Evolutionary conservation across 1,284 basidiomycete species (phyloP).

Genomic region (Trametes hirsuta): DNA sequence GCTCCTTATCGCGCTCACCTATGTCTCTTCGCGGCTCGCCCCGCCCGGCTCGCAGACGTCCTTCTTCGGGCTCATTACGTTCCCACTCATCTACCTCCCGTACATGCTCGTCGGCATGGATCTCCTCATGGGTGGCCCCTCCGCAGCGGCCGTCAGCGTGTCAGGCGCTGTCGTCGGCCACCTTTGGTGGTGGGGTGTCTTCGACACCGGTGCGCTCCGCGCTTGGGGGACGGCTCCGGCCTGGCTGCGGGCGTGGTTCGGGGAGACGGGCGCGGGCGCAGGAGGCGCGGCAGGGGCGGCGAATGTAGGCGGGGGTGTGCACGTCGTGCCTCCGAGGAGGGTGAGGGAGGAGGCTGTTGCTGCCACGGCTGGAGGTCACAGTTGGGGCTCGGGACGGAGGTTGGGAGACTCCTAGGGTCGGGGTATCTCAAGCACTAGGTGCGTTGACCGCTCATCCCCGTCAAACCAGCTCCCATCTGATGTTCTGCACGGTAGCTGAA

Average conservation of each 20-base stretch:
- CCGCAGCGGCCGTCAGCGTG: constrained; percentile 56
- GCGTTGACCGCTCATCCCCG: background rate
- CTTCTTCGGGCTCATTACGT: constrained; percentile 72
- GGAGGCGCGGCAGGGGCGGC: constrained; percentile 19
- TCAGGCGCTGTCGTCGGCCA: constrained; percentile 80
- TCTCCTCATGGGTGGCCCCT: constrained; percentile 65
- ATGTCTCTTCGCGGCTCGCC: constrained; percentile 68
- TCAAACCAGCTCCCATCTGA: background rate
- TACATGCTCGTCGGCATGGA: constrained; percentile 78
- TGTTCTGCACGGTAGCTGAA: background rate
- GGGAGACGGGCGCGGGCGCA: constrained; percentile 26
- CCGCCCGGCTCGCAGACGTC: constrained; percentile 69
- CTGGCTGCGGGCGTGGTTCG: constrained; percentile 42
- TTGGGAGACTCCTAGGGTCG: constrained; percentile 33
- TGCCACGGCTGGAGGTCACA: constrained; percentile 35
- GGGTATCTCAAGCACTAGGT: background rate
- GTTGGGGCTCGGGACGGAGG: constrained; percentile 47
- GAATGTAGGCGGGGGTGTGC: constrained; percentile 34
- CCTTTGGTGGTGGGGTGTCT: constrained; percentile 76
- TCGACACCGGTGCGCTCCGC: constrained; percentile 38
- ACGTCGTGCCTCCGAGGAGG: constrained; percentile 35
- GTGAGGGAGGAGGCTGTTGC: constrained; percentile 26
- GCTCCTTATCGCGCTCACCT: constrained; percentile 69
- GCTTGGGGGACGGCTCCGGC: constrained; percentile 40
- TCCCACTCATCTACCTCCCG: constrained; percentile 77